Percentiles rank a stretch among this genome's conserved stretches.
These are phyloP conservation scores for Hortiboletus flavorubellus DNA, from an alignment of 768 basidiomycete genomes.

Conservation along the genomic window DNA sequence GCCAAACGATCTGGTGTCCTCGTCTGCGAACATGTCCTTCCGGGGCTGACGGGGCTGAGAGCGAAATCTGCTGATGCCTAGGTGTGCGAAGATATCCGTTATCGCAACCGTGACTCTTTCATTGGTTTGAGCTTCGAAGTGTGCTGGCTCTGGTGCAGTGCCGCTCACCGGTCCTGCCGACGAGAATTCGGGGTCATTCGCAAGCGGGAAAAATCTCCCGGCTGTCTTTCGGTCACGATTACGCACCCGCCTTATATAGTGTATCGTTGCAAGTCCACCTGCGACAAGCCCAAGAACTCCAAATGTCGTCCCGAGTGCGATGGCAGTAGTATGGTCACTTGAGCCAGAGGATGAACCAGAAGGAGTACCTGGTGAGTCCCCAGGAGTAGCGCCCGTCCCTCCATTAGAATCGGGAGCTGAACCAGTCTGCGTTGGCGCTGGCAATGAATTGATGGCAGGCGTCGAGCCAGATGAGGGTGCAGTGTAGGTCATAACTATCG, in stretches of 20 bases:
- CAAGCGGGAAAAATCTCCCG: constrained; percentile 19
- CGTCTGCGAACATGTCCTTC: constrained; percentile 75
- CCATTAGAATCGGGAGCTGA: constrained; percentile 9
- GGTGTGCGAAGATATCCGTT: constrained; percentile 16
- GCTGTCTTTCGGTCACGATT: constrained; percentile 1
- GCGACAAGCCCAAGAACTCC: constrained; percentile 56
- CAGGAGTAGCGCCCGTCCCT: constrained; percentile 4
- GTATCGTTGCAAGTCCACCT: constrained; percentile 38
- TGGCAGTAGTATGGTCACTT: constrained; percentile 36
- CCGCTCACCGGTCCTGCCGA: constrained; percentile 5
- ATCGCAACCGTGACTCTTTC: constrained; percentile 4
- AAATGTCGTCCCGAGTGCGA: constrained; percentile 61
- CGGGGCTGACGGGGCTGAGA: constrained; percentile 31
- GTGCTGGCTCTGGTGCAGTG: constrained; percentile 4
- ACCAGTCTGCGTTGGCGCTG: constrained; percentile 33
- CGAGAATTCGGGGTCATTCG: constrained; percentile 17
- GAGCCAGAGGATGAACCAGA: constrained; percentile 14
- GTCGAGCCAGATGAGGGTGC: constrained; percentile 32
- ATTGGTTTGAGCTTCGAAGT: not conserved
- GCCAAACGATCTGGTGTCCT: constrained; percentile 57
- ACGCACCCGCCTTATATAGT: constrained; percentile 41
- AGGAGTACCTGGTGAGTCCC: constrained; percentile 10
- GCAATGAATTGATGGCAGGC: constrained; percentile 32
- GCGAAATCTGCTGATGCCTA: constrained; percentile 22
- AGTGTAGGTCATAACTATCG: constrained; percentile 42